Percentiles rank a stretch among this genome's conserved stretches.
These are phyloP conservation scores for Ambrosiella xylebori DNA, from an alignment of 2,329 filamentous ascomycete genomes.

Conservation along the genomic window DNA sequence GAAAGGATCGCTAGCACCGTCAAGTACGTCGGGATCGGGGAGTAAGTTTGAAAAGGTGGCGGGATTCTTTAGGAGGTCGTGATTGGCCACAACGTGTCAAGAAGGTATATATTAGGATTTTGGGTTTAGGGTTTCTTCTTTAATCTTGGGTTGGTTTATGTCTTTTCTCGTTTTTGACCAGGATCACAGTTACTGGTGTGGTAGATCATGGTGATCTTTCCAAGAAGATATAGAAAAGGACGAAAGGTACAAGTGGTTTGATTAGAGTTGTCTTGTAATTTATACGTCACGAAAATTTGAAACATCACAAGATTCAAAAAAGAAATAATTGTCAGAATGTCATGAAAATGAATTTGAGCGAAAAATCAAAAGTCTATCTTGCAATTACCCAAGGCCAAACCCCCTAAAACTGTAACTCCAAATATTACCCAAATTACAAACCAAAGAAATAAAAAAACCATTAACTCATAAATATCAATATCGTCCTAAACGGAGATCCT, in stretches of 20 bases:
- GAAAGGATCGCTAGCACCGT: too few relatives aligned
- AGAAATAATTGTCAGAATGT: too few relatives aligned
- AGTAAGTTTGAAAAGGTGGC: too few relatives aligned
- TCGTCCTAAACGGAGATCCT: conserved; percentile 4
- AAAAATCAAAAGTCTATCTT: too few relatives aligned
- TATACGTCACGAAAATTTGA: too few relatives aligned
- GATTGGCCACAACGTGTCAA: neutral
- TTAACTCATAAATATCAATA: neutral
- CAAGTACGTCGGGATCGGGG: too few relatives aligned
- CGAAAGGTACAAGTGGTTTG: too few relatives aligned
- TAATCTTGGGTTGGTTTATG: neutral
- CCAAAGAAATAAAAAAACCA: neutral
- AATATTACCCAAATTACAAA: neutral
- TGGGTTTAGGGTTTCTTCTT: neutral
- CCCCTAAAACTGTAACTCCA: neutral
- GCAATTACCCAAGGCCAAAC: too few relatives aligned
- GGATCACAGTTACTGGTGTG: neutral
- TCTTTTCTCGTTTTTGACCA: neutral
- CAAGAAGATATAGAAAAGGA: neutral
- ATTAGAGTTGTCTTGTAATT: too few relatives aligned
- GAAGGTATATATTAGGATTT: neutral
- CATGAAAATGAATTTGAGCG: too few relatives aligned
- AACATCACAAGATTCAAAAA: too few relatives aligned
- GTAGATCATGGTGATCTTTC: neutral
- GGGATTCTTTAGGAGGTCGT: too few relatives aligned